A percentile compares a stretch with the other conserved stretches of the same genome.
Evolutionary conservation across 176 grass and related monocot species (phyloP).

Genomic region (Dendrocalamus sinicus): DNA sequence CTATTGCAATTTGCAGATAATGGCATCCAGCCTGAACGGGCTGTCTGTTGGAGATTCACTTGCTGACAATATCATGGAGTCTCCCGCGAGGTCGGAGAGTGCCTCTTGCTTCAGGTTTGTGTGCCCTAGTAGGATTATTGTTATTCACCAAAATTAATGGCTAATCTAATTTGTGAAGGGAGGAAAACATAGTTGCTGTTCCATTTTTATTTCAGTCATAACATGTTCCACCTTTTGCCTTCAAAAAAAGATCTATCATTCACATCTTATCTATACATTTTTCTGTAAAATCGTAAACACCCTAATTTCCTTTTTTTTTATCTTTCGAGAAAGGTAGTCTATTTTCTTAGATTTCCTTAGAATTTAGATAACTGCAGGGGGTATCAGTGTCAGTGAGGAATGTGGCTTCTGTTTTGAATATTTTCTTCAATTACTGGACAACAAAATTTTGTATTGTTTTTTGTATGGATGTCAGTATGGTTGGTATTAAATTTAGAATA

Average conservation of each 20-base stretch:
- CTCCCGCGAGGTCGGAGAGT: slow-evolving; percentile 77
- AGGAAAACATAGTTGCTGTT: neutral
- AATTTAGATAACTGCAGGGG: neutral
- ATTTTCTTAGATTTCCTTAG: neutral
- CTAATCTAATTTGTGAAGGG: slow-evolving; percentile 5
- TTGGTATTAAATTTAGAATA: slow-evolving; percentile 17
- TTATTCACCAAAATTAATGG: neutral
- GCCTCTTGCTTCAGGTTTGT: slow-evolving; percentile 63
- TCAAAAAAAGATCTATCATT: neutral
- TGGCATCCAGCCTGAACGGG: slow-evolving; percentile 88
- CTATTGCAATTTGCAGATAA: slow-evolving; percentile 56
- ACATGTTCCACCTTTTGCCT: neutral
- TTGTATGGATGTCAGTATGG: neutral
- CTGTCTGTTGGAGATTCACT: slow-evolving; percentile 86
- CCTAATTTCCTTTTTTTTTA: neutral
- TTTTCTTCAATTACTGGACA: slow-evolving; percentile 16
- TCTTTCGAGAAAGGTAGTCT: neutral
- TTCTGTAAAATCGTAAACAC: neutral
- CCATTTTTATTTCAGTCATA: slow-evolving; percentile 1
- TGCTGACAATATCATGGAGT: slow-evolving; percentile 85
- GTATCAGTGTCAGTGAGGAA: neutral
- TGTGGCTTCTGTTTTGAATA: neutral
- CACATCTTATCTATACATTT: neutral
- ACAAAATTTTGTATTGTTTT: neutral
- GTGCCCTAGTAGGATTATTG: slow-evolving; percentile 5